Evolutionary conservation across 371 early-diverging fungal species (phyloP).

Genomic region (Mucor circinelloides): DNA sequence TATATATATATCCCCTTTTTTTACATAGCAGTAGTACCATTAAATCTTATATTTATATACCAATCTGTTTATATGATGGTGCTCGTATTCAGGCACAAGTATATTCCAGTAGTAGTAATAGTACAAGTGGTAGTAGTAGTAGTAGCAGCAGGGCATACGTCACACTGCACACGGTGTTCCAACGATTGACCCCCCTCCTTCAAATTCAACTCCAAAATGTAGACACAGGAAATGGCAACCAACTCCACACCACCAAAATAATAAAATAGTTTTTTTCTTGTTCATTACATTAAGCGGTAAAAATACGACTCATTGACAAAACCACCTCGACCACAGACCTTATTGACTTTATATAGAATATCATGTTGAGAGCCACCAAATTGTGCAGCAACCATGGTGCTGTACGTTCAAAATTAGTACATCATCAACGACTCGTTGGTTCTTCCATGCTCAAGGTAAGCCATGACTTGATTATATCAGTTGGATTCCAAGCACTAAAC

Average conservation of each 20-base stretch:
- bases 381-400: constrained; percentile 20
- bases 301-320: background rate
- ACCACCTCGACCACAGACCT: no score
- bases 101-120: no score
- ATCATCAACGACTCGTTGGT: background rate
- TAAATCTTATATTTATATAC: no score
- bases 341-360: background rate
- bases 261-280: background rate
- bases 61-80: no score
- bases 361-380: constrained; percentile 35
- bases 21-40: background rate
- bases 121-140: no score
- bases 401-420: constrained; percentile 17
- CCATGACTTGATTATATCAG: background rate
- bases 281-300: constrained; percentile 2
- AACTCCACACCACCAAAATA: background rate
- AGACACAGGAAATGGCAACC: background rate
- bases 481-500: background rate
- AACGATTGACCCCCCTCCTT: constrained; percentile 7
- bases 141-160: background rate
- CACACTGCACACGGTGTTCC: background rate
- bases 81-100: no score
- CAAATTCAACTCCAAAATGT: background rate
- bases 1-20: background rate
- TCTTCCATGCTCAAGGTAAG: constrained; percentile 1